Conservation (phyloP, 179 eudicot species). For the Kewa caespitosa region DNA sequence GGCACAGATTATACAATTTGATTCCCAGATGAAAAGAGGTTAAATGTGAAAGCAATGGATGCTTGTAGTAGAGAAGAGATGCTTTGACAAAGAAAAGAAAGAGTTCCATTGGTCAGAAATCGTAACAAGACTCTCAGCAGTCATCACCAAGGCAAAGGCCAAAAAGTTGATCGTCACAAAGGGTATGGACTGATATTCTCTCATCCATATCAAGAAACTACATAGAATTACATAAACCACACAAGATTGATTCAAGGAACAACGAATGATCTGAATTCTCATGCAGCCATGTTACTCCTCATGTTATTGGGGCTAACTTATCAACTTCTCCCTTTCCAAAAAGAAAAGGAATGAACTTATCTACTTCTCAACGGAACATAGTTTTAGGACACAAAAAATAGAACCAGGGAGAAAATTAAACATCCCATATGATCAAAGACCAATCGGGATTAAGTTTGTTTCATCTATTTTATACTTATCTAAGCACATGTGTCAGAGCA, state of each 20-base stretch:
- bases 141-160: neutral
- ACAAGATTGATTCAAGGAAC: neutral
- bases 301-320: too few relatives aligned
- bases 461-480: slow-evolving; percentile 7
- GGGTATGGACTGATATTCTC: slow-evolving; percentile 8
- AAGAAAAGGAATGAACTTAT: too few relatives aligned
- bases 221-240: slow-evolving; percentile 1
- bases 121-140: slow-evolving; percentile 11
- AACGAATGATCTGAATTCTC: neutral
- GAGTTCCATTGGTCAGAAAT: slow-evolving; percentile 6
- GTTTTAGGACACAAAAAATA: neutral
- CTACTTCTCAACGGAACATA: too few relatives aligned
- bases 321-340: neutral
- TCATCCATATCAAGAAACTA: neutral
- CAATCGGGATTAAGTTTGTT: slow-evolving; percentile 5
- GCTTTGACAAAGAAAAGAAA: slow-evolving; percentile 8
- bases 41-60: slow-evolving; percentile 19
- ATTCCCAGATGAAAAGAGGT: slow-evolving; percentile 24
- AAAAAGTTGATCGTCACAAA: neutral
- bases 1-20: slow-evolving; percentile 22
- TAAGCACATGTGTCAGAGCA: slow-evolving; percentile 12
- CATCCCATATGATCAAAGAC: neutral
- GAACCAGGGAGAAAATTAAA: neutral
- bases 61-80: slow-evolving; percentile 25
- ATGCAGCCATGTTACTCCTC: too few relatives aligned